A percentile compares a stretch with the other conserved stretches of the same genome.
Evolutionary conservation across 1,139 yeast species (phyloP).

Genomic region (Lodderomyces pseudojiufengensis): DNA sequence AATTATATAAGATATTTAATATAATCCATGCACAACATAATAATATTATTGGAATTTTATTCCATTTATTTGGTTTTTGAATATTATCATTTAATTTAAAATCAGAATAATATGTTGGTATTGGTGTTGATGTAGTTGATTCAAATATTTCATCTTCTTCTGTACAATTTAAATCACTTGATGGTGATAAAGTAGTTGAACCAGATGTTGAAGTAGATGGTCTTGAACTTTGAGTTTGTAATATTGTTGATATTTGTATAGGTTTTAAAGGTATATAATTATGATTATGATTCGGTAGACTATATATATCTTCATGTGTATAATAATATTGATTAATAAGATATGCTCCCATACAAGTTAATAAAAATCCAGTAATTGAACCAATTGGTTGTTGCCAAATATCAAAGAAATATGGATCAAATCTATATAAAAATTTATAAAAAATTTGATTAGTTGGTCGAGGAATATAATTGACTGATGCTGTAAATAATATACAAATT

Average conservation of each 20-base stretch:
- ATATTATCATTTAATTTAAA: neutral
- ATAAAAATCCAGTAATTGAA: constrained; percentile 9
- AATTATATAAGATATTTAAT: constrained; percentile 35
- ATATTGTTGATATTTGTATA: constrained; percentile 6
- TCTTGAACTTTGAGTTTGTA: constrained; percentile 3
- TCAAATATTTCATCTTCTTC: constrained; percentile 8
- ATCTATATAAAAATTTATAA: constrained; percentile 11
- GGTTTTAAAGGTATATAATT: constrained; percentile 7
- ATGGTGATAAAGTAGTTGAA: constrained; percentile 8
- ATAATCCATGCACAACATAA: constrained; percentile 34
- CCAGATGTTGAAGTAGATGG: constrained; percentile 3
- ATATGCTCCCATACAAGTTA: constrained; percentile 8
- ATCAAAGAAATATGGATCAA: constrained; percentile 12
- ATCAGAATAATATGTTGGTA: neutral
- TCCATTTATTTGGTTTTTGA: constrained; percentile 7
- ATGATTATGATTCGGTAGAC: constrained; percentile 1
- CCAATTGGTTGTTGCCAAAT: constrained; percentile 9
- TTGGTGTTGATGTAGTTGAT: neutral
- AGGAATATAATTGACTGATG: constrained; percentile 9
- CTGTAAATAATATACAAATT: constrained; percentile 5
- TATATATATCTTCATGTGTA: neutral
- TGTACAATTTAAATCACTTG: constrained; percentile 4
- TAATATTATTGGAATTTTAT: constrained; percentile 23
- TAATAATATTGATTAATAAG: constrained; percentile 7
- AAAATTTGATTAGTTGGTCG: constrained; percentile 10